These are phyloP conservation scores for Mortierella claussenii DNA, from an alignment of 192 early-diverging fungal species.

Conservation along the genomic window DNA sequence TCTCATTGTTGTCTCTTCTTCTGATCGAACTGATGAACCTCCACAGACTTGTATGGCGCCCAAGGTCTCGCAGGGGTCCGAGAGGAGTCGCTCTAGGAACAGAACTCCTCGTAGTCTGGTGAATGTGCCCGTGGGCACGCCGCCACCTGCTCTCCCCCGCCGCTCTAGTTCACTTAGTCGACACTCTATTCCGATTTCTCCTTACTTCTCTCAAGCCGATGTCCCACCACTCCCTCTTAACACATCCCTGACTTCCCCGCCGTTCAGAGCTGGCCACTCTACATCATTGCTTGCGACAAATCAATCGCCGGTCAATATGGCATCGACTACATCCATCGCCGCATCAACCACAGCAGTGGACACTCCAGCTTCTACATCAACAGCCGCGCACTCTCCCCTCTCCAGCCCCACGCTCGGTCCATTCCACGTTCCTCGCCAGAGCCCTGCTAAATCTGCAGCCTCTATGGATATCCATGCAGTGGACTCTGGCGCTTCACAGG, in stretches of 20 bases:
- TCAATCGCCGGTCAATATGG: no score
- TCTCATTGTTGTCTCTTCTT: constrained; percentile 43
- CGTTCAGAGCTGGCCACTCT: not conserved
- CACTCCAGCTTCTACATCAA: not conserved
- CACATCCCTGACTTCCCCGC: constrained; percentile 1
- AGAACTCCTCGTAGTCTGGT: constrained; percentile 24
- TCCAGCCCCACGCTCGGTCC: constrained; percentile 37
- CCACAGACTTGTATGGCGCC: constrained; percentile 26
- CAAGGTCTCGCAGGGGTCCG: constrained; percentile 41
- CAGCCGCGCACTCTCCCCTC: constrained; percentile 5
- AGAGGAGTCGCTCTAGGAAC: constrained; percentile 46
- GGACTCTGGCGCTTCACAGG: no score
- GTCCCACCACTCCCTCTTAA: constrained; percentile 23
- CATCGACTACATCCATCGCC: not conserved
- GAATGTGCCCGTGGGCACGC: constrained; percentile 3
- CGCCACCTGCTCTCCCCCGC: constrained; percentile 30
- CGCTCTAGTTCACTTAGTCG: constrained; percentile 47
- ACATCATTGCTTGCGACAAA: no score
- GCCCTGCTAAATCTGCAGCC: not conserved
- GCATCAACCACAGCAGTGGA: not conserved
- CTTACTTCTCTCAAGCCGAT: constrained; percentile 11
- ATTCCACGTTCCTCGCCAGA: constrained; percentile 32
- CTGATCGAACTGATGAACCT: constrained; percentile 32
- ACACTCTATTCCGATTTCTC: constrained; percentile 25
- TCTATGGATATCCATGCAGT: not conserved